Conservation (phyloP, 2,329 filamentous ascomycete genomes). For the Ophiostoma triangulosporum region DNA sequence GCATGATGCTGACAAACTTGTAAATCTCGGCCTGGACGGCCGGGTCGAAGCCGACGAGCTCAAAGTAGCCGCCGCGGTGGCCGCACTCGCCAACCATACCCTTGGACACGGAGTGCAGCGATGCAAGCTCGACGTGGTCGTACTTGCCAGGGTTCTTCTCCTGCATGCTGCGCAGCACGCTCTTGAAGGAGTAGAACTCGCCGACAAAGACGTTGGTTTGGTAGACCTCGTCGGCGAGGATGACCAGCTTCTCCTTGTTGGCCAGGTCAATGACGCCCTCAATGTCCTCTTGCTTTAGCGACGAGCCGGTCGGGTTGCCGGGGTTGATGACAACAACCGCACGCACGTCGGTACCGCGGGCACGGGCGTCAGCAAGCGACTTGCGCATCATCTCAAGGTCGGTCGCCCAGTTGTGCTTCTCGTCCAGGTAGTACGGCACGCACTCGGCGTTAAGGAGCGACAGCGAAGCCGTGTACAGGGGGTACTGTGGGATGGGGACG, state of each 20-base stretch:
- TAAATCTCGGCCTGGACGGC: constrained; percentile 88
- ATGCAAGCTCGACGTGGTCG: constrained; percentile 76
- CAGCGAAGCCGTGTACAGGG: constrained; percentile 89
- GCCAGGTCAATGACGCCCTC: constrained; percentile 78
- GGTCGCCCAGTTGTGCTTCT: constrained; percentile 76
- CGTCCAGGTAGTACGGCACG: constrained; percentile 90
- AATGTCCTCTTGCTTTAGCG: constrained; percentile 65
- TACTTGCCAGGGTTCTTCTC: constrained; percentile 60
- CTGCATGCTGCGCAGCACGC: constrained; percentile 69
- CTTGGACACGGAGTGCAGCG: constrained; percentile 88
- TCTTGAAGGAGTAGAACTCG: constrained; percentile 93
- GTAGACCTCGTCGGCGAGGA: constrained; percentile 96
- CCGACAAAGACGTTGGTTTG: constrained; percentile 97
- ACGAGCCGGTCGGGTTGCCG: constrained; percentile 90
- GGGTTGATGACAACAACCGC: constrained; percentile 97
- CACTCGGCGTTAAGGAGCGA: constrained; percentile 70
- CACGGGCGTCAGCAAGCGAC: constrained; percentile 60
- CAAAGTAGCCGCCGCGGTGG: constrained; percentile 94
- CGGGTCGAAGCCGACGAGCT: constrained; percentile 78
- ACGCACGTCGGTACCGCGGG: constrained; percentile 71
- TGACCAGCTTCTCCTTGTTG: constrained; percentile 68
- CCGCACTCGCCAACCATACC: constrained; percentile 99
- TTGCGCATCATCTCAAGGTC: constrained; percentile 64
- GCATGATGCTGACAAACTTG: constrained; percentile 95
- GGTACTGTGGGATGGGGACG: constrained; percentile 94